Percentiles rank a stretch among this genome's conserved stretches.
phyloP scores from a whole-genome alignment of 2,329 filamentous ascomycete genomes.

The Cercospora canescens region DNA sequence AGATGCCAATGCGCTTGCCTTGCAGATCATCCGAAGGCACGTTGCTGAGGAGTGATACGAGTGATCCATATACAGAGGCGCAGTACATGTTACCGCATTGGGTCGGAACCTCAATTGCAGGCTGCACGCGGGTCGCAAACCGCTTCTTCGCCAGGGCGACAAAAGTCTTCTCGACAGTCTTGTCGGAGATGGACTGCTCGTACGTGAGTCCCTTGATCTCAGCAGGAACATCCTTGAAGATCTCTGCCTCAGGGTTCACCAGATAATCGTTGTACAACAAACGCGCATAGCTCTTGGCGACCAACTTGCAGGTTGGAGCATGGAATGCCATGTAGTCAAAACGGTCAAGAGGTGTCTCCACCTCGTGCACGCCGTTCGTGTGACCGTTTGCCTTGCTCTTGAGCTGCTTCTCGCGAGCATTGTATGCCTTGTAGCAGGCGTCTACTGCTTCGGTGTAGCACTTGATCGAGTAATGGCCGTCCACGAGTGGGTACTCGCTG shows the following conservation, averaged over 20 bases:
- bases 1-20: constrained; percentile 53
- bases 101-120: constrained; percentile 51
- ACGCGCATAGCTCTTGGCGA: constrained; percentile 55
- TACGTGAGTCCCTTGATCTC: constrained; percentile 50
- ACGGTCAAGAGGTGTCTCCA: constrained; percentile 51
- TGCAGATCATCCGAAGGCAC: constrained; percentile 46
- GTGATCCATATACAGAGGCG: constrained; percentile 52
- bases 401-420: constrained; percentile 48
- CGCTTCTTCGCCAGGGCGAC: constrained; percentile 54
- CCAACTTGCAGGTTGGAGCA: constrained; percentile 56
- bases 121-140: constrained; percentile 51
- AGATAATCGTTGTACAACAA: constrained; percentile 56
- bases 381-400: constrained; percentile 45
- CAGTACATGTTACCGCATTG: constrained; percentile 59
- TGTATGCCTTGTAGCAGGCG: constrained; percentile 56
- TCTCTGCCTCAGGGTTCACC: constrained; percentile 46
- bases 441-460: constrained; percentile 57
- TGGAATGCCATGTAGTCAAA: constrained; percentile 59
- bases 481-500: constrained; percentile 55
- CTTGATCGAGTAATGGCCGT: constrained; percentile 54
- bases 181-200: constrained; percentile 51
- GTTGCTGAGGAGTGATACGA: constrained; percentile 51
- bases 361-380: constrained; percentile 42
- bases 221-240: constrained; percentile 52
- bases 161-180: constrained; percentile 55